Evolutionary conservation across 148 eudicot species (phyloP).

Genomic region (Euryodendron excelsum): DNA sequence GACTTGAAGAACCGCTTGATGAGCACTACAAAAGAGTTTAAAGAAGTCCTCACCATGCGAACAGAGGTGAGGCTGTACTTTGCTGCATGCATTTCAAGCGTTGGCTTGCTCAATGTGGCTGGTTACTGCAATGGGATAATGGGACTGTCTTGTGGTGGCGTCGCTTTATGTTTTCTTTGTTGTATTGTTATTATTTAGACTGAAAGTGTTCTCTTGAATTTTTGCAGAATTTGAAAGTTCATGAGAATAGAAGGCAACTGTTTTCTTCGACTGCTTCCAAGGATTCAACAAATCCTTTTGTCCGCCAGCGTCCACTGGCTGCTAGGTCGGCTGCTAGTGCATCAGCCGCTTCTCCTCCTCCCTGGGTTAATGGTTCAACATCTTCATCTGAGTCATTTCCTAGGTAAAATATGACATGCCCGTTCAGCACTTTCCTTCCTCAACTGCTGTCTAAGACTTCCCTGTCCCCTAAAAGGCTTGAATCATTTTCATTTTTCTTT

Average conservation of each 20-base stretch:
- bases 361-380: slow-evolving; percentile 59
- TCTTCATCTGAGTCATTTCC: slow-evolving; percentile 56
- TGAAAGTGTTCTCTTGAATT: not conserved
- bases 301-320: slow-evolving; percentile 58
- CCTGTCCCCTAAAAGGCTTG: not conserved
- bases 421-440: not conserved
- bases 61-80: slow-evolving; percentile 45
- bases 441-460: not conserved
- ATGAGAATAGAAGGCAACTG: slow-evolving; percentile 55
- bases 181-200: not conserved
- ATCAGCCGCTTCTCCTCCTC: slow-evolving; percentile 39
- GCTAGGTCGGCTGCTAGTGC: slow-evolving; percentile 38
- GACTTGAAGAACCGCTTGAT: slow-evolving; percentile 63
- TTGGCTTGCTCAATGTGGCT: too few species aligned
- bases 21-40: slow-evolving; percentile 66
- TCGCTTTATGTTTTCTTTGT: not conserved
- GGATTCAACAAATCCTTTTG: slow-evolving; percentile 57
- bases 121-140: not conserved
- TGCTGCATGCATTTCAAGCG: slow-evolving; percentile 8
- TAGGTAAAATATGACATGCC: slow-evolving; percentile 24
- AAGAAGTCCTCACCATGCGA: slow-evolving; percentile 67
- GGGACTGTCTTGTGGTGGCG: not conserved
- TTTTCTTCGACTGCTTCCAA: slow-evolving; percentile 54
- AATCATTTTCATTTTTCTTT: not conserved
- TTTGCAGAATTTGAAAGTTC: slow-evolving; percentile 56